Percentiles rank a stretch among this genome's conserved stretches.
Conservation (phyloP, 2,329 filamentous ascomycete genomes). For the Colletotrichum zoysiae region DNA sequence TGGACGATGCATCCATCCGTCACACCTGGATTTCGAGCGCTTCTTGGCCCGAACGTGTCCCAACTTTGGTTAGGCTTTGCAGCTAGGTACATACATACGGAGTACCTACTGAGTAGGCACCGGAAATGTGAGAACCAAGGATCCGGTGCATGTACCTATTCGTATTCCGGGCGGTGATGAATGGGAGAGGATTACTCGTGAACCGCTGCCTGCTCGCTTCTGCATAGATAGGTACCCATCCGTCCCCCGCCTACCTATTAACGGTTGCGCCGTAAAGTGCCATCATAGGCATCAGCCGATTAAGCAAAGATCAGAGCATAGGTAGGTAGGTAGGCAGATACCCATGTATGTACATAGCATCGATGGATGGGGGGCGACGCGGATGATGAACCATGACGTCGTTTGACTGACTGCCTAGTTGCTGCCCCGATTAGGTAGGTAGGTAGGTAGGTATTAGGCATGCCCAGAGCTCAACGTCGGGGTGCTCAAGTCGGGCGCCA, state of each 20-base stretch:
- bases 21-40: constrained; percentile 1
- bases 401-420: background rate
- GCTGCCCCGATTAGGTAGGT: constrained; percentile 1
- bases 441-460: too few species aligned
- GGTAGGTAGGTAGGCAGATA: too few species aligned
- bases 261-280: background rate
- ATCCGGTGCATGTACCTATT: constrained; percentile 18
- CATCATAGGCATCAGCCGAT: background rate
- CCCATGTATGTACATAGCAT: too few species aligned
- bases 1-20: constrained; percentile 11
- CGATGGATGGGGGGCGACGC: background rate
- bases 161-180: too few species aligned
- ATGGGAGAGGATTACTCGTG: background rate
- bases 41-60: constrained; percentile 2
- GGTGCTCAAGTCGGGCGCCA: background rate
- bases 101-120: too few species aligned
- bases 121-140: constrained; percentile 1
- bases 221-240: background rate
- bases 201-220: background rate
- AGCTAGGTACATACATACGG: too few species aligned
- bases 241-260: background rate
- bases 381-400: constrained; percentile 21
- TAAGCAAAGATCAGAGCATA: background rate
- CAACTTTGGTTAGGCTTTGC: constrained; percentile 12
- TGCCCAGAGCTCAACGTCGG: constrained; percentile 23